phyloP scores from a whole-genome alignment of 352 stramenopile species.

The Phytophthora ohioensis region DNA sequence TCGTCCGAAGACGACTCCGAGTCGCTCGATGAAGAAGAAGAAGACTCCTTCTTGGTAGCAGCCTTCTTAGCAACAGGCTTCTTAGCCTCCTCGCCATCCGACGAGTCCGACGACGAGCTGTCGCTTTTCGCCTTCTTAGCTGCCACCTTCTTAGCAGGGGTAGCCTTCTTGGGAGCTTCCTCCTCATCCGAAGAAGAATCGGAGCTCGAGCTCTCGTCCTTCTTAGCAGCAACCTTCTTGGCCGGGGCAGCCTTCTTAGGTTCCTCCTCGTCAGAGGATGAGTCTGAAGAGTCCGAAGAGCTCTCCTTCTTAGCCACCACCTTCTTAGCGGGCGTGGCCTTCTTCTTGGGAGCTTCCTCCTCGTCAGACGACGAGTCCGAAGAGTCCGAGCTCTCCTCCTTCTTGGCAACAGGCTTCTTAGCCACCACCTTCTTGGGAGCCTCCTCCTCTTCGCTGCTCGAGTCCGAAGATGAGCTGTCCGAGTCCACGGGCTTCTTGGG shows the following conservation, averaged over 20 bases:
- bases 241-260: slow-evolving; percentile 47
- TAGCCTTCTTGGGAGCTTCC: slow-evolving; percentile 49
- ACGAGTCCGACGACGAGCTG: slow-evolving; percentile 47
- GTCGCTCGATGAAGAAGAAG: slow-evolving; percentile 47
- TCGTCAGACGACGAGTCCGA: slow-evolving; percentile 58
- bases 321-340: slow-evolving; percentile 47
- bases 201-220: slow-evolving; percentile 38
- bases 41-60: slow-evolving; percentile 54
- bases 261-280: slow-evolving; percentile 49
- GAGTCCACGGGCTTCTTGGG: slow-evolving; percentile 54
- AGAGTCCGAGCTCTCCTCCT: slow-evolving; percentile 53
- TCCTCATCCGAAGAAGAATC: slow-evolving; percentile 32
- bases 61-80: slow-evolving; percentile 45
- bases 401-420: slow-evolving; percentile 62
- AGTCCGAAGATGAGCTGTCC: slow-evolving; percentile 50
- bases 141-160: slow-evolving; percentile 50
- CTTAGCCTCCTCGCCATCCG: slow-evolving; percentile 54
- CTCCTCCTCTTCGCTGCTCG: slow-evolving; percentile 52
- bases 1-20: slow-evolving; percentile 73
- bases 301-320: slow-evolving; percentile 54
- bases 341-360: slow-evolving; percentile 47
- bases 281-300: slow-evolving; percentile 41
- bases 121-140: slow-evolving; percentile 61
- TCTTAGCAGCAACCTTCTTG: slow-evolving; percentile 71
- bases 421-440: slow-evolving; percentile 48